Percentiles rank a stretch among this genome's conserved stretches.
phyloP scores from a whole-genome alignment of 139 green algal species.

The Pleodorina starrii region DNA sequence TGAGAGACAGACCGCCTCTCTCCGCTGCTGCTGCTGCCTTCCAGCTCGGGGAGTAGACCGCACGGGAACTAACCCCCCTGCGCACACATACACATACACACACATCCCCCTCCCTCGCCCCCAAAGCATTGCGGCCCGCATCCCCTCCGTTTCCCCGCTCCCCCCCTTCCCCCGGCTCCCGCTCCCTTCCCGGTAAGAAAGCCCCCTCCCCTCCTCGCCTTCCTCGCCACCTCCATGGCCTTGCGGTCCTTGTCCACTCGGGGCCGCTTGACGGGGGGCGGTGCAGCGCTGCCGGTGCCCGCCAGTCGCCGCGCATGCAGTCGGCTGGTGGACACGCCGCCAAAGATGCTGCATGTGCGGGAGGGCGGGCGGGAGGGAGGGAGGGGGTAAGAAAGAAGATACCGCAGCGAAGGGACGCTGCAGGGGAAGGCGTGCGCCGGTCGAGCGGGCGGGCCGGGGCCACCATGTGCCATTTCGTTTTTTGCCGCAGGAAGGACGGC shows the following conservation, averaged over 20 bases:
- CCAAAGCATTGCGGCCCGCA: neutral
- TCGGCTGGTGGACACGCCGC: neutral
- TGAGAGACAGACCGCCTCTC: too few relatives aligned
- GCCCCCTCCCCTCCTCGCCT: too few relatives aligned
- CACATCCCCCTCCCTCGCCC: neutral
- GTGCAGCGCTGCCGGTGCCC: neutral
- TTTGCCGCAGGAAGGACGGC: too few relatives aligned
- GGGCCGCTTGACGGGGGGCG: neutral
- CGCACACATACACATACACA: neutral
- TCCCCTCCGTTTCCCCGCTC: neutral
- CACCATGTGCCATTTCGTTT: too few relatives aligned
- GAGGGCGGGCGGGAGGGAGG: neutral
- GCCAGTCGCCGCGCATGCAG: conserved; percentile 25
- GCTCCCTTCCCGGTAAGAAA: too few relatives aligned
- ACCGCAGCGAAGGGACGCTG: too few relatives aligned
- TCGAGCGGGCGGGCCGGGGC: too few relatives aligned
- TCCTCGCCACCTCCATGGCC: neutral
- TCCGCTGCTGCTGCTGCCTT: too few relatives aligned
- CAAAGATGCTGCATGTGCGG: conserved; percentile 1
- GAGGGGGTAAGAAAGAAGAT: neutral
- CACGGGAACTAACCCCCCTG: too few relatives aligned
- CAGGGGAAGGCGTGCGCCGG: too few relatives aligned
- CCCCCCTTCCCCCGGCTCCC: neutral
- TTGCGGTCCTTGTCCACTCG: neutral
- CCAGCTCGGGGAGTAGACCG: too few relatives aligned